A percentile compares a stretch with the other conserved stretches of the same genome.
These are phyloP conservation scores for Chlorella sp. DNA, from an alignment of 139 green algal genomes.

Conservation along the genomic window DNA sequence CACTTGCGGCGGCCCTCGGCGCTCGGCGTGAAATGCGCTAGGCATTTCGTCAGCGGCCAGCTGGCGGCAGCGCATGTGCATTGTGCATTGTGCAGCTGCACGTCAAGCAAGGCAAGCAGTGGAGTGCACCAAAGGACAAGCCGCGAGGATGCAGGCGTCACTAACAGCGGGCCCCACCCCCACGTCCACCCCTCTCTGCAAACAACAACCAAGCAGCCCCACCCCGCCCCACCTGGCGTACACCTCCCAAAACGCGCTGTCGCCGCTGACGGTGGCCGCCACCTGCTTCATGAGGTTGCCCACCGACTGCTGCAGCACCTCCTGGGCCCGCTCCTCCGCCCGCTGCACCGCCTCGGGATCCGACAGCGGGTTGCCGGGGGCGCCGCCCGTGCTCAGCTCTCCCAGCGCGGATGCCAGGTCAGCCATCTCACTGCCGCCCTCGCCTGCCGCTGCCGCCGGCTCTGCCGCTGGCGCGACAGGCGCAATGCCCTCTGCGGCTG, in stretches of 20 bases:
- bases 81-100: neutral
- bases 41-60: neutral
- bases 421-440: conserved; percentile 1
- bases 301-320: conserved; percentile 22
- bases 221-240: conserved; percentile 29
- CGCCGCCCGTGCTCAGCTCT: neutral
- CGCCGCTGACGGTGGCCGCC: conserved; percentile 24
- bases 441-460: neutral
- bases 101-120: neutral
- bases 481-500: neutral
- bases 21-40: conserved; percentile 12
- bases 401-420: conserved; percentile 25
- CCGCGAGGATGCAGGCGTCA: neutral
- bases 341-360: neutral
- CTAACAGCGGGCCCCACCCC: neutral
- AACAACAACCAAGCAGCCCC: neutral
- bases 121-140: neutral
- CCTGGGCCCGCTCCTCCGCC: conserved; percentile 2
- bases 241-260: conserved; percentile 42
- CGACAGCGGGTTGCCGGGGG: no score
- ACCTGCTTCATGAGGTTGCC: conserved; percentile 31
- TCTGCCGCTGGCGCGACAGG: neutral
- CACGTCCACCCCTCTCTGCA: neutral
- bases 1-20: neutral
- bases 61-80: neutral